Conservation (phyloP, 129 eudicot species). For the Saposhnikovia divaricata region DNA sequence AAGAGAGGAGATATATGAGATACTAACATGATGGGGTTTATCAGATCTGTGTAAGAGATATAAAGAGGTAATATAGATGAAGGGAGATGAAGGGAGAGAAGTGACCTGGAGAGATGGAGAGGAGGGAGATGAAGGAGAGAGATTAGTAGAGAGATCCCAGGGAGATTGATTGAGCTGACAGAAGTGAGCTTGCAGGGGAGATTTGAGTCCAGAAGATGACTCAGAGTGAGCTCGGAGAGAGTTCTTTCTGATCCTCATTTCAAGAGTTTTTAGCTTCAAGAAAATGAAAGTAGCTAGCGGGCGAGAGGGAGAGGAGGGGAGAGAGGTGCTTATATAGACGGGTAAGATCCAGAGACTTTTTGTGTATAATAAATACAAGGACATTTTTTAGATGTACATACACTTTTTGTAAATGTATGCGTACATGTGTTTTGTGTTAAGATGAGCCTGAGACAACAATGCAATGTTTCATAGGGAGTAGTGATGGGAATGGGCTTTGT, state of each 20-base stretch:
- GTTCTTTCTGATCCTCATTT: conserved; percentile 11
- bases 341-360: conserved; percentile 2
- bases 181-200: not conserved
- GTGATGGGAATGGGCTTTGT: not conserved
- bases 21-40: not conserved
- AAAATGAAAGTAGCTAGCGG: not conserved
- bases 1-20: not conserved
- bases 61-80: not conserved
- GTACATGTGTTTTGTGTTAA: not conserved
- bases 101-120: conserved; percentile 1
- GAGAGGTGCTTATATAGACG: not conserved
- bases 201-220: not conserved
- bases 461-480: not conserved
- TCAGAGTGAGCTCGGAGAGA: not conserved
- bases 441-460: not conserved
- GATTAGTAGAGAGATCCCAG: conserved; percentile 1
- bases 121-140: conserved; percentile 5
- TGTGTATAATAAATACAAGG: not conserved
- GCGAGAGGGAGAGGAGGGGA: not conserved
- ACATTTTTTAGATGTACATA: not conserved
- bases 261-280: not conserved
- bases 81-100: not conserved
- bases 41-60: not conserved
- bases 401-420: not conserved
- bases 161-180: conserved; percentile 13